These are phyloP conservation scores for Oldenlandia corymbosa DNA, from an alignment of 257 asterid genomes.

Conservation along the genomic window DNA sequence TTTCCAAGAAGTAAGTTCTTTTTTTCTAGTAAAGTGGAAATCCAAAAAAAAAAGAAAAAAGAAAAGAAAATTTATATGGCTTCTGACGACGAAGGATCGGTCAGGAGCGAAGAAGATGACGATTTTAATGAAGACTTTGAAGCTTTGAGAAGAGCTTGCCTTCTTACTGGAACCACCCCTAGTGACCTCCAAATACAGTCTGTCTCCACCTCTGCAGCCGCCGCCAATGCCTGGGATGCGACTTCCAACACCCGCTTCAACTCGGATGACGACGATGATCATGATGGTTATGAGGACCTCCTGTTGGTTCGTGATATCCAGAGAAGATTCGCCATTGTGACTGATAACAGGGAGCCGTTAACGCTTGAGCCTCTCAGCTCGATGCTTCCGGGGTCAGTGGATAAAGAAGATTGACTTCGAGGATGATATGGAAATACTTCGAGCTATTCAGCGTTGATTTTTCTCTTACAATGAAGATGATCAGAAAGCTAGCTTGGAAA, in stretches of 20 bases:
- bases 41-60: too few relatives aligned
- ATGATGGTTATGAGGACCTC: conserved; percentile 47
- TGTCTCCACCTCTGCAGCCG: not conserved
- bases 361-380: conserved; percentile 42
- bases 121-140: conserved; percentile 68
- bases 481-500: conserved; percentile 31
- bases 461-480: conserved; percentile 56
- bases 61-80: conserved; percentile 23
- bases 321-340: conserved; percentile 48
- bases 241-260: conserved; percentile 21
- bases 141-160: conserved; percentile 56
- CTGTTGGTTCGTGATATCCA: conserved; percentile 53
- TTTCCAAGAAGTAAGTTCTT: not conserved
- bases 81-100: conserved; percentile 24
- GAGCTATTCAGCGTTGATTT: conserved; percentile 77
- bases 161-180: conserved; percentile 33
- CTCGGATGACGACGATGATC: conserved; percentile 37
- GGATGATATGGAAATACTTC: conserved; percentile 71
- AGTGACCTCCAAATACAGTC: conserved; percentile 17
- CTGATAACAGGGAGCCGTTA: conserved; percentile 36
- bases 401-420: conserved; percentile 37
- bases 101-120: conserved; percentile 51
- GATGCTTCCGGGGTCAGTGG: conserved; percentile 39
- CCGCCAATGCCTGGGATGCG: conserved; percentile 11
- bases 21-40: too few relatives aligned